Conservation (phyloP, 257 asterid genomes). For the Nicotiana otophora region DNA sequence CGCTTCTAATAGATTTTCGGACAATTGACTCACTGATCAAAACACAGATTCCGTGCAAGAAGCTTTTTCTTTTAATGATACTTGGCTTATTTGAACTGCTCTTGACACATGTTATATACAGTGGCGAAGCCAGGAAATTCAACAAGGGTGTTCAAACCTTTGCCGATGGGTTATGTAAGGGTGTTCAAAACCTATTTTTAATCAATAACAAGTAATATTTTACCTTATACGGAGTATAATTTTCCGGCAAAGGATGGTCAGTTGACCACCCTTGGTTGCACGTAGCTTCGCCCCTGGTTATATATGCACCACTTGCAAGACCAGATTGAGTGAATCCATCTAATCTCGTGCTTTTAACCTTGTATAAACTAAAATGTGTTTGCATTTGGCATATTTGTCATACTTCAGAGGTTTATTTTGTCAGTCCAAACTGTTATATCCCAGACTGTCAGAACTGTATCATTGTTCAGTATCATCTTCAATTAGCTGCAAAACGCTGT, state of each 20-base stretch:
- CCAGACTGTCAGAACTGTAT: background rate
- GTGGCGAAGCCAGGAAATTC: too few species aligned
- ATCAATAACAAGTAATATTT: too few species aligned
- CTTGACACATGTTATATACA: background rate
- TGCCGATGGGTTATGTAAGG: too few species aligned
- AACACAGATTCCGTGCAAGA: background rate
- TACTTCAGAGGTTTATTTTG: background rate
- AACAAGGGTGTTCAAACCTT: too few species aligned
- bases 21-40: background rate
- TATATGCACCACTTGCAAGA: background rate
- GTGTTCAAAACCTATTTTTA: too few species aligned
- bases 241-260: too few species aligned
- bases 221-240: too few species aligned
- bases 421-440: background rate
- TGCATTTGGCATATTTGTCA: background rate
- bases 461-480: background rate
- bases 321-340: background rate
- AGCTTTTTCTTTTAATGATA: background rate
- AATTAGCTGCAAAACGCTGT: background rate
- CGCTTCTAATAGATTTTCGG: background rate
- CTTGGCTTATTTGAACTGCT: background rate
- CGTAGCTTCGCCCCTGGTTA: too few species aligned
- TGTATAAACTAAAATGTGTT: background rate
- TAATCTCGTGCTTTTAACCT: background rate
- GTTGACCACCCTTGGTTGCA: too few species aligned